Evolutionary conservation across 1,139 yeast species (phyloP).

Genomic region (Geotrichum bryndzae): DNA sequence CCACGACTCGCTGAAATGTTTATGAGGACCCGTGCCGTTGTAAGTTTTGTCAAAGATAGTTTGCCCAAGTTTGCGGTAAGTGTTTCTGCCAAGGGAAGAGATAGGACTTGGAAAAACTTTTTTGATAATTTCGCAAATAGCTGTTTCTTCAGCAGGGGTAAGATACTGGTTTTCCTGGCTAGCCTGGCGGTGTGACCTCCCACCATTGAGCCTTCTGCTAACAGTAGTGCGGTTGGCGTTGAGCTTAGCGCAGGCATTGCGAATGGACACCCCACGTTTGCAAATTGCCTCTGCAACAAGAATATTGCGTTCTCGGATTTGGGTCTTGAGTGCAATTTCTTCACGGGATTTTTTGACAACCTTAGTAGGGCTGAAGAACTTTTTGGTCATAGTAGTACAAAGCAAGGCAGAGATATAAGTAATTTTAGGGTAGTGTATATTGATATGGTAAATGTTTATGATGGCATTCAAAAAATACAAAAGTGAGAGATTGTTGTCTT

Average conservation of each 20-base stretch:
- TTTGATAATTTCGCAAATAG: background rate
- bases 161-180: conserved; percentile 10
- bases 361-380: background rate
- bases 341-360: background rate
- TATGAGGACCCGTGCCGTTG: background rate
- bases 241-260: conserved; percentile 7
- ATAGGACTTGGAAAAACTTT: conserved; percentile 3
- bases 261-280: conserved; percentile 4
- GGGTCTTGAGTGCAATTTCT: background rate
- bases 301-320: conserved; percentile 1
- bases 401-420: background rate
- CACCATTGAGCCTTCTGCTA: conserved; percentile 10
- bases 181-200: conserved; percentile 12
- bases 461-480: background rate
- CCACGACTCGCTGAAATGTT: conserved; percentile 13
- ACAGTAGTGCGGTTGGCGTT: conserved; percentile 13
- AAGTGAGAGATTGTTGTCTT: background rate
- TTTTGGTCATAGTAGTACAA: background rate
- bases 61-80: conserved; percentile 9
- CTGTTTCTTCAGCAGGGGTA: conserved; percentile 5
- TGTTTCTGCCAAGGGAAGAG: conserved; percentile 10
- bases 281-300: conserved; percentile 5
- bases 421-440: background rate
- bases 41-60: conserved; percentile 6
- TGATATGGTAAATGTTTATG: background rate